Evolutionary conservation across 1,284 basidiomycete species (phyloP).

Genomic region (Microbotryum violaceum): DNA sequence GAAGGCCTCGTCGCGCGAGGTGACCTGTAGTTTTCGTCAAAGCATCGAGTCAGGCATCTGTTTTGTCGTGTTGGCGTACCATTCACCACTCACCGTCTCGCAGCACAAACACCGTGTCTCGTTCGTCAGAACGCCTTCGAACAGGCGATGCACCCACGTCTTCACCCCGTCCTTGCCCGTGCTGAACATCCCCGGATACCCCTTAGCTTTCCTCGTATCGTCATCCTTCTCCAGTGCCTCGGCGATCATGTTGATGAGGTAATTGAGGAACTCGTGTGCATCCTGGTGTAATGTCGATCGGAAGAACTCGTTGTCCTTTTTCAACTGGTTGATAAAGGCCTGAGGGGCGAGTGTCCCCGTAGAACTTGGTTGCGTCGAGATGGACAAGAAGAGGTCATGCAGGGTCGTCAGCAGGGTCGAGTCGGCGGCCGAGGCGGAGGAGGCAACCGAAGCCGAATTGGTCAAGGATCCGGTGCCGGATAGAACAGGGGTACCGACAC

Average conservation of each 20-base stretch:
- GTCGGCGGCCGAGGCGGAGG: constrained; percentile 31
- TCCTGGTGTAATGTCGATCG: constrained; percentile 65
- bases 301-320: constrained; percentile 78
- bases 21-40: constrained; percentile 52
- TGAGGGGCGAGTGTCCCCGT: constrained; percentile 78
- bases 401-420: constrained; percentile 77
- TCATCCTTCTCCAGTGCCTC: constrained; percentile 78
- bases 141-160: constrained; percentile 83
- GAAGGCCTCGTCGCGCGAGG: constrained; percentile 90
- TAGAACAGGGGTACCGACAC: constrained; percentile 23
- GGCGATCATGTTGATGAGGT: constrained; percentile 81
- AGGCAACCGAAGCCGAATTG: constrained; percentile 31
- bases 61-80: too few relatives aligned
- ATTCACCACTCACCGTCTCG: constrained; percentile 61
- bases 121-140: constrained; percentile 87
- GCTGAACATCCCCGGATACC: constrained; percentile 50
- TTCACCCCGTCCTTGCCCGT: constrained; percentile 40
- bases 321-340: constrained; percentile 82
- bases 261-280: constrained; percentile 78
- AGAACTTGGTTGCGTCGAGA: constrained; percentile 48
- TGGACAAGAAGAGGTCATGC: constrained; percentile 77
- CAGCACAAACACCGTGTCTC: constrained; percentile 96
- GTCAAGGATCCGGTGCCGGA: constrained; percentile 22
- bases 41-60: background rate
- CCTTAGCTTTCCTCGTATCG: constrained; percentile 16